Evolutionary conservation across 2,329 filamentous ascomycete species (phyloP), one percentile per base, ranked within the genome.

Genomic region (Aspergillus sp.): DNA sequence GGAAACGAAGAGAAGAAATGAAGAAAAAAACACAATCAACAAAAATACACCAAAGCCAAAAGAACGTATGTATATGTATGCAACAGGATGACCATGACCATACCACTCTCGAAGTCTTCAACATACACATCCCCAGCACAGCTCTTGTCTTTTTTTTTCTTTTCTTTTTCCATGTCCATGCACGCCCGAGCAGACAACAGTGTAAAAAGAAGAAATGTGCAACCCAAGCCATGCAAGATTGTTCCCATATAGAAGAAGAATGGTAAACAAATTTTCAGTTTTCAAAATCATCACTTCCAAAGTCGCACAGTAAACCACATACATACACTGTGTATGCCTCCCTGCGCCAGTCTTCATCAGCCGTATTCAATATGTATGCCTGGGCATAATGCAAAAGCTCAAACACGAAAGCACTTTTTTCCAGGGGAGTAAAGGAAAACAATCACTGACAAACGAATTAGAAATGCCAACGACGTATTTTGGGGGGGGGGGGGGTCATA

Each of bases 381-480:
- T 19, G 19, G 19, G 19, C 19, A 19, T 19, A 19, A 19, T 19
- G 19, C 19, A 19, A 19, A 19, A 19, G 19, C 19, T 19, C 19
- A 19, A 19, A 19, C 19, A 19, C 19, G 2, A 19, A 19, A 19
- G 19, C 9, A 26, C 36, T 39, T 39, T 39, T 39, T 39, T 19
- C 40, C 12, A 26, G 40, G 19, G 19, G 19, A 19, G 19, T 19
- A 19, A 19, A 42, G 5, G 10, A 42, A 29, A 30, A 33, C 30
- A 43, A 28, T 27, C 29, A 42, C 19, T 39, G 34, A 41, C 26
- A n/a, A 48, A 33, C n/a, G 40, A 50, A 45, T 38, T 6, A 29
- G 12, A 43, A 8, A 44, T 26, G 38, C 40, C 40, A 42, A 30
- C 27, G 36, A 39, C 19, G 36, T 12, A 32, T 40, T 19, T 19